Conservation (phyloP, 345 rosid genomes). For the Cardamine occulta region DNA sequence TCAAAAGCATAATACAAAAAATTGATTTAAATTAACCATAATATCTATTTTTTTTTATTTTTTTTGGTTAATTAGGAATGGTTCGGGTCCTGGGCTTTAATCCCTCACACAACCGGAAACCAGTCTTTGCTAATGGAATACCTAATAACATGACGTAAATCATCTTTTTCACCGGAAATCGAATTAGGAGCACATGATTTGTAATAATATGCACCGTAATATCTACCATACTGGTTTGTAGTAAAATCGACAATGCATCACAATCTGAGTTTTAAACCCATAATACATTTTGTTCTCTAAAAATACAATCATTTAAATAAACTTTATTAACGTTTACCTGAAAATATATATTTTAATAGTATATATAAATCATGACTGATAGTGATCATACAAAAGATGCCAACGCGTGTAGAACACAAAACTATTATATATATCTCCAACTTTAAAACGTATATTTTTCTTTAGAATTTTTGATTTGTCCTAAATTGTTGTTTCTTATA, state of each 20-base stretch:
- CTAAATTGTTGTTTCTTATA: conserved; percentile 29
- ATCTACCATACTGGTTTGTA: neutral
- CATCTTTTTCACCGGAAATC: too few species aligned
- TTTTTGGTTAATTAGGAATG: too few species aligned
- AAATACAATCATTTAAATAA: neutral
- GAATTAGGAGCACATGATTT: too few species aligned
- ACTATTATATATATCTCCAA: neutral
- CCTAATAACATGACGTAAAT: too few species aligned
- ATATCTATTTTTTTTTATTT: too few species aligned
- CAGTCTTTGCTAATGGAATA: too few species aligned
- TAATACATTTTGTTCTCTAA: neutral
- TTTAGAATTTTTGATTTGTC: conserved; percentile 11
- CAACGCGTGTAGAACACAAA: conserved; percentile 7
- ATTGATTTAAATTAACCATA: neutral
- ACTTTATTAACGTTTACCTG: neutral
- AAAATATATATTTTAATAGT: neutral
- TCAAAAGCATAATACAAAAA: neutral
- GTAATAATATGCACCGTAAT: too few species aligned
- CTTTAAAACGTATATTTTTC: conserved; percentile 8
- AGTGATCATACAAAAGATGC: neutral
- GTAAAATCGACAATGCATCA: neutral
- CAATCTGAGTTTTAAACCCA: neutral
- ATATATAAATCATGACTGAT: neutral
- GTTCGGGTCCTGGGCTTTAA: too few species aligned
- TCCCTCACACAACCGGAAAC: too few species aligned